These are phyloP conservation scores for Lepiota venenata DNA, from an alignment of 768 basidiomycete species.

Conservation along the genomic window DNA sequence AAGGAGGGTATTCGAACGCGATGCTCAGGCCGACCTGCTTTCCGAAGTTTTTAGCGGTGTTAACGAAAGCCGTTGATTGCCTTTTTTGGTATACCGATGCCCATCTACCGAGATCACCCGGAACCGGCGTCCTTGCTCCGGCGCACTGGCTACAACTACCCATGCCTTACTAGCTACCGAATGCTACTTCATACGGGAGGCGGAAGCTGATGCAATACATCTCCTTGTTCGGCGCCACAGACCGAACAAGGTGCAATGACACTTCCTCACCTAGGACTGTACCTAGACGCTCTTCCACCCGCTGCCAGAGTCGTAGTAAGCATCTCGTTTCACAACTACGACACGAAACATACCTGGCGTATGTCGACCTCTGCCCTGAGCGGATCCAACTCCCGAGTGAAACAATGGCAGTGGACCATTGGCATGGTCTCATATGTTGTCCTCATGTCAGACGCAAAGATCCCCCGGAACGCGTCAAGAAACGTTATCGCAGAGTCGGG, in stretches of 20 bases:
- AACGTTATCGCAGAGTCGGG: constrained; percentile 91
- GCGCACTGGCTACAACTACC: not conserved
- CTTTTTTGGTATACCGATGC: not conserved
- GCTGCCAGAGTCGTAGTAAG: constrained; percentile 36
- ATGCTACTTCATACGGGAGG: constrained; percentile 36
- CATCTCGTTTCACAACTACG: constrained; percentile 10
- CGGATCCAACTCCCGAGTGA: constrained; percentile 78
- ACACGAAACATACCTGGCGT: constrained; percentile 53
- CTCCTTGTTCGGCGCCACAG: constrained; percentile 93
- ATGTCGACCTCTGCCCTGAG: constrained; percentile 76
- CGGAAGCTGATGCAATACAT: constrained; percentile 97
- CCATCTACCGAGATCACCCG: not conserved
- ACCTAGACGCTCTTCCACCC: constrained; percentile 68
- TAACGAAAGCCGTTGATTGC: constrained; percentile 18
- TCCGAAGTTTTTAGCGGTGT: constrained; percentile 29
- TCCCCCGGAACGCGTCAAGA: constrained; percentile 83
- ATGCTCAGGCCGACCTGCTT: constrained; percentile 15
- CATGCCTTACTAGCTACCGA: constrained; percentile 15
- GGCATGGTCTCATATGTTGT: constrained; percentile 69
- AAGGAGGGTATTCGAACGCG: constrained; percentile 23
- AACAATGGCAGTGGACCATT: constrained; percentile 94
- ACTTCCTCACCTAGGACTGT: constrained; percentile 46
- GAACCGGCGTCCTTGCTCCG: not conserved
- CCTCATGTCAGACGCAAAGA: constrained; percentile 42
- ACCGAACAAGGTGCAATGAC: constrained; percentile 74